phyloP scores from a whole-genome alignment of 2,329 filamentous ascomycete species.

The Hirsutella minnesotensis region DNA sequence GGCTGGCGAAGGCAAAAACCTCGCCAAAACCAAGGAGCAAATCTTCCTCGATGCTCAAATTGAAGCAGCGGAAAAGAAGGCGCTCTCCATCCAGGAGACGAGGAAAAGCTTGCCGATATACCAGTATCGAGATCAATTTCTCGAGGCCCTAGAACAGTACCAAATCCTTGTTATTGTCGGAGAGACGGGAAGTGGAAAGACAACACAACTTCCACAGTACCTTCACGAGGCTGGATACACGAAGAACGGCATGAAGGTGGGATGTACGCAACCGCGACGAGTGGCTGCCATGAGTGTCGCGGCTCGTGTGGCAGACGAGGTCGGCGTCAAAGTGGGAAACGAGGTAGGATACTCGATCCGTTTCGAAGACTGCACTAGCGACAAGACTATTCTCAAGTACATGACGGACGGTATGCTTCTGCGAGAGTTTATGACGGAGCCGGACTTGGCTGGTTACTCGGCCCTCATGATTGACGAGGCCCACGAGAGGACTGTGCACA shows the following conservation, averaged over 20 bases:
- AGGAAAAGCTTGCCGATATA: conserved; percentile 86
- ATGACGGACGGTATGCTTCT: conserved; percentile 97
- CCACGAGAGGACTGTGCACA: conserved; percentile 84
- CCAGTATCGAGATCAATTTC: conserved; percentile 71
- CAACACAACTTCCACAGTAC: conserved; percentile 89
- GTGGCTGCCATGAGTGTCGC: conserved; percentile 97
- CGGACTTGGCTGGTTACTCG: conserved; percentile 70
- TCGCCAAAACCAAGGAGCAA: conserved; percentile 60
- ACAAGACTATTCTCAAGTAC: conserved; percentile 88
- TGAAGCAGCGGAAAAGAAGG: conserved; percentile 79
- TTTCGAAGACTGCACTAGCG: conserved; percentile 84
- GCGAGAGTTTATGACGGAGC: conserved; percentile 80
- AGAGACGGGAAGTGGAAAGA: conserved; percentile 92
- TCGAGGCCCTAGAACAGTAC: conserved; percentile 74
- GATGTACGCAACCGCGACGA: conserved; percentile 86
- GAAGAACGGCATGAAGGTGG: conserved; percentile 72
- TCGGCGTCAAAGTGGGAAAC: conserved; percentile 78
- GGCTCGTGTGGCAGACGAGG: conserved; percentile 89
- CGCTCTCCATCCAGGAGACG: conserved; percentile 80
- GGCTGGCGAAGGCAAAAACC: conserved; percentile 56
- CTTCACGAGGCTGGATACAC: conserved; percentile 85
- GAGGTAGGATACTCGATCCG: conserved; percentile 93
- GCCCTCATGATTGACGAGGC: conserved; percentile 95
- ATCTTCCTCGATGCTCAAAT: conserved; percentile 68
- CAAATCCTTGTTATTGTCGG: conserved; percentile 88